A percentile compares a stretch with the other conserved stretches of the same genome.
These are phyloP conservation scores for Fusarium camptoceras DNA, from an alignment of 2,329 filamentous ascomycete species.

Conservation along the genomic window DNA sequence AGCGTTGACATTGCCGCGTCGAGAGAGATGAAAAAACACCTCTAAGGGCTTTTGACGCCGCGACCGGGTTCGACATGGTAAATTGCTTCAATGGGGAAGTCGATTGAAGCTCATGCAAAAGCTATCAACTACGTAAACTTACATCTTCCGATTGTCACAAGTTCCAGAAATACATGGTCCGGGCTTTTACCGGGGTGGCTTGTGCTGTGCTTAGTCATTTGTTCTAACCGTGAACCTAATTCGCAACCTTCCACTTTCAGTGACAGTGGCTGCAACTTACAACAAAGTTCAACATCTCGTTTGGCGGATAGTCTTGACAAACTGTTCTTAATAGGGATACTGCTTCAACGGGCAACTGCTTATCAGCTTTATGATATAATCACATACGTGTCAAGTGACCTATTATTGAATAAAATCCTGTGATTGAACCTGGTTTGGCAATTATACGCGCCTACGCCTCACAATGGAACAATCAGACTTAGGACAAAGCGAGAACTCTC, in stretches of 20 bases:
- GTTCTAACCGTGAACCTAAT: slow-evolving; percentile 9
- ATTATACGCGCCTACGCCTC: slow-evolving; percentile 14
- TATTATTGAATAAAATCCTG: slow-evolving; percentile 13
- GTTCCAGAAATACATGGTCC: slow-evolving; percentile 42
- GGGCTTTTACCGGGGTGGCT: slow-evolving; percentile 43
- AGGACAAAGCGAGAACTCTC: slow-evolving; percentile 45
- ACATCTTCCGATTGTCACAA: slow-evolving; percentile 46
- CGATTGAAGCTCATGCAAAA: slow-evolving; percentile 34
- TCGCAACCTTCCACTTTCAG: slow-evolving; percentile 8
- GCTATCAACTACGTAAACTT: slow-evolving; percentile 40
- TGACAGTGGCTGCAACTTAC: slow-evolving; percentile 21
- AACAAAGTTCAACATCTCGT: slow-evolving; percentile 6
- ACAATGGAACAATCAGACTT: slow-evolving; percentile 48
- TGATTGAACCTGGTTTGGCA: slow-evolving; percentile 5
- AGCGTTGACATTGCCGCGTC: slow-evolving; percentile 56
- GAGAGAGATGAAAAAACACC: slow-evolving; percentile 50
- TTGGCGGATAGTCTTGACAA: slow-evolving; percentile 11
- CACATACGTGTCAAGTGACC: slow-evolving; percentile 34
- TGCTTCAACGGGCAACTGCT: not conserved
- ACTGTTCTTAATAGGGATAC: not conserved
- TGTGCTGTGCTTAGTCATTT: slow-evolving; percentile 41
- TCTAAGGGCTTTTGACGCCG: slow-evolving; percentile 52
- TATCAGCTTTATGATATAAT: slow-evolving; percentile 7
- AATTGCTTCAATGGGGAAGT: slow-evolving; percentile 22
- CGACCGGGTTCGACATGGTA: slow-evolving; percentile 55